phyloP scores from a whole-genome alignment of 306 rosid genomes.

The Prunus mira region DNA sequence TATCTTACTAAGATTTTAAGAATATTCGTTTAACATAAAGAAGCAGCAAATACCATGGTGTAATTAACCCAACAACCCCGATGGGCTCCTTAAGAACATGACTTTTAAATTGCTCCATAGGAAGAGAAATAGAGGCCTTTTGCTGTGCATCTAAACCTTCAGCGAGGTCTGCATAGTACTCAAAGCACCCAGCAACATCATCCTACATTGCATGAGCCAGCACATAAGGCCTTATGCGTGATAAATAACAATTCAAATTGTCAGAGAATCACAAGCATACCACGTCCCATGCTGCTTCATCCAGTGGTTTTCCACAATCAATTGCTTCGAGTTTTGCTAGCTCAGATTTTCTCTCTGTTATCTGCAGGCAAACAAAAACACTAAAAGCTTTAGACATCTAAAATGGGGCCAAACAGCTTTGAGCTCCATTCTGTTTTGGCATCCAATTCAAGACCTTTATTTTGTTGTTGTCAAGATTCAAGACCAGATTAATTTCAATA shows the following conservation, averaged over 20 bases:
- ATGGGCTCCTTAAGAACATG: constrained; percentile 83
- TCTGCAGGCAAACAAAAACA: constrained; percentile 29
- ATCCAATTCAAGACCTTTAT: neutral
- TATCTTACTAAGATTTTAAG: neutral
- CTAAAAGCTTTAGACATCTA: constrained; percentile 4
- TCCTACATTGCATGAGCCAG: constrained; percentile 48
- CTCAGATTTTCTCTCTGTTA: constrained; percentile 55
- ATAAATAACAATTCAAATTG: neutral
- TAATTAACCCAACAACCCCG: constrained; percentile 85
- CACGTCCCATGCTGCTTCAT: constrained; percentile 92
- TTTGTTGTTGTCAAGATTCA: neutral
- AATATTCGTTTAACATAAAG: neutral
- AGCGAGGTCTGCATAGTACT: constrained; percentile 93
- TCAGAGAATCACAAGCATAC: constrained; percentile 31
- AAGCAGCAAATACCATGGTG: constrained; percentile 69
- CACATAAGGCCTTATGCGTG: constrained; percentile 5
- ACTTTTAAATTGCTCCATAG: constrained; percentile 75
- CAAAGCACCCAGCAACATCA: constrained; percentile 97
- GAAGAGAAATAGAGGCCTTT: constrained; percentile 73
- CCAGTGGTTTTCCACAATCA: constrained; percentile 90
- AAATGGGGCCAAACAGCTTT: neutral
- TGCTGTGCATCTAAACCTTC: constrained; percentile 84
- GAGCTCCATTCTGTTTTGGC: neutral
- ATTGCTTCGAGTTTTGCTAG: constrained; percentile 71
- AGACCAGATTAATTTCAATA: neutral